Evolutionary conservation across 2,329 filamentous ascomycete species (phyloP).

Genomic region (Blastomyces silverae): DNA sequence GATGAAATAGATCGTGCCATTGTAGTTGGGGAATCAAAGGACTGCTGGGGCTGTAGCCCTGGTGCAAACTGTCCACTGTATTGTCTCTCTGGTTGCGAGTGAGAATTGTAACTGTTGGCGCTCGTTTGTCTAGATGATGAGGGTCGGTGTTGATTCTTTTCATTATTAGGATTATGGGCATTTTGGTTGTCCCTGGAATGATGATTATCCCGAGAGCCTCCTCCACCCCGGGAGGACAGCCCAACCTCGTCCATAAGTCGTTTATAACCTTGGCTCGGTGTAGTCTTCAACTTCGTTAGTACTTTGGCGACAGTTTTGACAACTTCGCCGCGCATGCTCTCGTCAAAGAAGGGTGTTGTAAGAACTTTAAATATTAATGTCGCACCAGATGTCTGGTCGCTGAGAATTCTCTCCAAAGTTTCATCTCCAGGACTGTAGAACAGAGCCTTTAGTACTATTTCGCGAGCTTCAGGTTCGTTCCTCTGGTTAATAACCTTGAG

Average conservation of each 20-base stretch:
- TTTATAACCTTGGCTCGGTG: conserved; percentile 94
- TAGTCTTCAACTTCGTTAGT: conserved; percentile 80
- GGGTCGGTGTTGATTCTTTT: conserved; percentile 40
- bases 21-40: conserved; percentile 30
- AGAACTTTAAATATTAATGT: conserved; percentile 98
- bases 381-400: conserved; percentile 83
- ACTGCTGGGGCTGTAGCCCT: conserved; percentile 32
- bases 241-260: conserved; percentile 98
- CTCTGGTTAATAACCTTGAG: conserved; percentile 98
- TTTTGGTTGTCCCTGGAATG: conserved; percentile 34
- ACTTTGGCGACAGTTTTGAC: conserved; percentile 89
- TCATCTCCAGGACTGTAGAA: conserved; percentile 89
- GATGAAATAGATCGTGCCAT: conserved; percentile 30
- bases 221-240: conserved; percentile 52
- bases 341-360: conserved; percentile 95
- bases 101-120: conserved; percentile 31
- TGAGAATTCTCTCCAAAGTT: conserved; percentile 80
- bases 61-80: conserved; percentile 38
- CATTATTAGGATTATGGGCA: conserved; percentile 31
- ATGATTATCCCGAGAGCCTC: conserved; percentile 36
- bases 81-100: conserved; percentile 38
- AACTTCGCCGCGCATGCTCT: conserved; percentile 77
- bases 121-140: conserved; percentile 38
- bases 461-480: conserved; percentile 83
- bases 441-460: conserved; percentile 79